phyloP scores from a whole-genome alignment of 176 grass and related monocot genomes.

The Cenchrus americanus region DNA sequence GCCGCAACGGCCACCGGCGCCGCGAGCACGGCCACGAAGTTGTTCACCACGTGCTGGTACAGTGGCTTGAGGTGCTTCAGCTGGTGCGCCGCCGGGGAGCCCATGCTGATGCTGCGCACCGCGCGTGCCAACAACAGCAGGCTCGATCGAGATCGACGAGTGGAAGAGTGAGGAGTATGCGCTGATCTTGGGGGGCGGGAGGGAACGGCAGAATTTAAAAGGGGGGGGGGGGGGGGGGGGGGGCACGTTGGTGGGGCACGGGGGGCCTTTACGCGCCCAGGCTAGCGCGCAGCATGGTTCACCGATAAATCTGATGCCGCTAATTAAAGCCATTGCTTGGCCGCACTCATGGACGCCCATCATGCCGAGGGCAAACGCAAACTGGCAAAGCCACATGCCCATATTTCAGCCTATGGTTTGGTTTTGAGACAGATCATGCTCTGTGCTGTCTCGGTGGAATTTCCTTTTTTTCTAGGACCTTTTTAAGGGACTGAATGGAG shows the following conservation, averaged over 20 bases:
- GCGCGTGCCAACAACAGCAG: background rate
- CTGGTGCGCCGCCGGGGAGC: conserved; percentile 17
- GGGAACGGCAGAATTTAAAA: conserved; percentile 40
- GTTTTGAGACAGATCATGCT: background rate
- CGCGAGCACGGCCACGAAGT: conserved; percentile 52
- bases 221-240: background rate
- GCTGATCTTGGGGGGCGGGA: conserved; percentile 5
- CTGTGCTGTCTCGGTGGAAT: background rate
- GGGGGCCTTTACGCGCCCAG: conserved; percentile 34
- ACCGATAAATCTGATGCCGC: conserved; percentile 51
- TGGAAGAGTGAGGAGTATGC: too few relatives aligned
- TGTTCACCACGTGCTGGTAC: conserved; percentile 66
- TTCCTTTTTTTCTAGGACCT: background rate
- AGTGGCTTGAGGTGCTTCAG: conserved; percentile 50
- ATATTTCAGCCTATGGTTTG: background rate
- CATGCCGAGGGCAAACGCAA: background rate
- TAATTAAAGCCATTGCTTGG: conserved; percentile 35
- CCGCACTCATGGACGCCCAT: background rate
- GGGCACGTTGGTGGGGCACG: conserved; percentile 27
- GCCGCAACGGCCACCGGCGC: conserved; percentile 50
- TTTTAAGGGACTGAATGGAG: too few relatives aligned
- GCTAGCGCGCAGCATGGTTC: conserved; percentile 35
- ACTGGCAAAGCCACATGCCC: background rate
- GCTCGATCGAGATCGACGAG: too few relatives aligned
- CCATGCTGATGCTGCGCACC: conserved; percentile 25